Percentiles rank a stretch among this genome's conserved stretches.
Conservation (phyloP, 306 rosid species). For the Cucumis cinereus region DNA sequence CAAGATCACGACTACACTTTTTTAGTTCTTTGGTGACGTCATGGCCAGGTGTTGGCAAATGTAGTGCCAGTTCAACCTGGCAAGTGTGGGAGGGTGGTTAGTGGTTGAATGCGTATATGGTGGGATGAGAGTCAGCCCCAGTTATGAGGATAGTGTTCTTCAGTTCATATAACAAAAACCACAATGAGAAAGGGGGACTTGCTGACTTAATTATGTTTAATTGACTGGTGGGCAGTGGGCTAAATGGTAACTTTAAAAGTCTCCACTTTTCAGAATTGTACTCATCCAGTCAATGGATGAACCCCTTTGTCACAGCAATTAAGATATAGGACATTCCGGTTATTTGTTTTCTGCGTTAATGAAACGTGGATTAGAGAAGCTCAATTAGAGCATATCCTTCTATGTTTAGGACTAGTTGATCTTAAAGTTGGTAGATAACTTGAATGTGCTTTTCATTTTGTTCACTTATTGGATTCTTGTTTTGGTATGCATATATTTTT, state of each 20-base stretch:
- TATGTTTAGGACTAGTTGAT: background rate
- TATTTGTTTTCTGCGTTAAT: background rate
- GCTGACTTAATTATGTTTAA: background rate
- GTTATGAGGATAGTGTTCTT: background rate
- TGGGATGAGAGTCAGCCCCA: background rate
- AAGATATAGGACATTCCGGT: background rate
- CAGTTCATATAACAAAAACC: background rate
- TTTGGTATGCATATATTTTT: background rate
- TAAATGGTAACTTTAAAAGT: background rate
- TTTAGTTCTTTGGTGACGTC: background rate
- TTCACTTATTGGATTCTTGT: background rate
- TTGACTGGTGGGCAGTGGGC: background rate
- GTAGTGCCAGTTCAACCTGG: background rate
- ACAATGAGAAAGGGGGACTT: background rate
- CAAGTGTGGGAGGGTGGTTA: slow-evolving; percentile 1
- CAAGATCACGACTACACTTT: background rate
- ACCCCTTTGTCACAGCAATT: background rate
- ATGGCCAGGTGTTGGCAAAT: background rate
- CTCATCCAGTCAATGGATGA: background rate
- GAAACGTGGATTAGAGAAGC: background rate
- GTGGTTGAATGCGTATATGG: background rate
- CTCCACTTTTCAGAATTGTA: background rate
- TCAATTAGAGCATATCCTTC: background rate
- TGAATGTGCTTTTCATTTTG: background rate
- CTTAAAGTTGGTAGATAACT: background rate